Conservation (phyloP, 805 yeast genomes). For the Candida chauliodis region DNA sequence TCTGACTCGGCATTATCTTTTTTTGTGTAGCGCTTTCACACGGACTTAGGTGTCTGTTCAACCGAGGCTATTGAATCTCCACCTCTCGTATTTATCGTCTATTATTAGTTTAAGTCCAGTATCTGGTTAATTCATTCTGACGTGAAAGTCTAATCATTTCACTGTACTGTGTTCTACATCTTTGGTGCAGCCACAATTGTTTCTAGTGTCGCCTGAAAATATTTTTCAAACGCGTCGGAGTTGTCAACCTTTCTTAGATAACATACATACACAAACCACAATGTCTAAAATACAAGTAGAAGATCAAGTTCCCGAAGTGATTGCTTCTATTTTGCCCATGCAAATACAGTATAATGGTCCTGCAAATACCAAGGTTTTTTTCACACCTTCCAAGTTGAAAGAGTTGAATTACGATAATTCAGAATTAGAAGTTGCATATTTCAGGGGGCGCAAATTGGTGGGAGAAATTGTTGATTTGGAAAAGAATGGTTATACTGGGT, state of each 20-base stretch:
- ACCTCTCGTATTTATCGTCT: no score
- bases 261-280: background rate
- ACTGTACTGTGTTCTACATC: no score
- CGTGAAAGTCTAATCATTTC: no score
- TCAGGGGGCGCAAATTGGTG: slow-evolving; percentile 33
- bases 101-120: no score
- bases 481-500: slow-evolving; percentile 18
- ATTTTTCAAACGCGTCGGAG: slow-evolving; percentile 3
- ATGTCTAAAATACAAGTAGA: slow-evolving; percentile 8
- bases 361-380: slow-evolving; percentile 30
- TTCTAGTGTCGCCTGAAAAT: no score
- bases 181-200: no score
- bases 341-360: slow-evolving; percentile 27
- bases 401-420: slow-evolving; percentile 12
- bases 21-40: no score
- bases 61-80: no score
- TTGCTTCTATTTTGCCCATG: slow-evolving; percentile 25
- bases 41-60: no score
- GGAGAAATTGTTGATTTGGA: slow-evolving; percentile 19
- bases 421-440: slow-evolving; percentile 22
- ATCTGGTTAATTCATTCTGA: no score
- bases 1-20: no score
- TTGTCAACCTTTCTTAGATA: background rate
- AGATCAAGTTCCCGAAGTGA: slow-evolving; percentile 10
- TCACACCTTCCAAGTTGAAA: slow-evolving; percentile 24